phyloP scores from a whole-genome alignment of 805 yeast species.

The Metschnikowia henanensis region DNA sequence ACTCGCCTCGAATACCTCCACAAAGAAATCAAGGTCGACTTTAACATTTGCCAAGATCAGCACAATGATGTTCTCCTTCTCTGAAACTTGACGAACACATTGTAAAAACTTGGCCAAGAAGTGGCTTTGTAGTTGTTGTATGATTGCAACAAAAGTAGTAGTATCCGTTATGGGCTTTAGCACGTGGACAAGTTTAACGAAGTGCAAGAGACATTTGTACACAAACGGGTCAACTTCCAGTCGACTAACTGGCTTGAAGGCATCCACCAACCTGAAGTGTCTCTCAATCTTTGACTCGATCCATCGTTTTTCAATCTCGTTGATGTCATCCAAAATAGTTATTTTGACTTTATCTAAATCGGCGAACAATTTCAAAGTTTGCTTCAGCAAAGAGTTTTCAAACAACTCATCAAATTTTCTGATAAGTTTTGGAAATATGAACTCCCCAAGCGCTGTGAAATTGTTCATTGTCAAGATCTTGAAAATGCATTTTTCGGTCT shows the following conservation, averaged over 20 bases:
- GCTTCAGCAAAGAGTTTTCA: conserved; percentile 35
- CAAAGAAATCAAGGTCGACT: conserved; percentile 38
- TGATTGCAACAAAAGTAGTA: conserved; percentile 34
- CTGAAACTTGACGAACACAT: conserved; percentile 26
- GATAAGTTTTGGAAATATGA: conserved; percentile 32
- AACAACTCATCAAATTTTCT: conserved; percentile 34
- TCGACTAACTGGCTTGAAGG: conserved; percentile 37
- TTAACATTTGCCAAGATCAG: conserved; percentile 29
- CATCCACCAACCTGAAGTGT: conserved; percentile 22
- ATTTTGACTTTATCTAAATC: conserved; percentile 42
- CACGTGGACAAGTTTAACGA: conserved; percentile 39
- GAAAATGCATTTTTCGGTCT: conserved; percentile 29
- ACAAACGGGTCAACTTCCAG: conserved; percentile 37
- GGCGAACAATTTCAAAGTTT: conserved; percentile 39
- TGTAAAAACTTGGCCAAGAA: conserved; percentile 35
- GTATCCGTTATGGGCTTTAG: conserved; percentile 41
- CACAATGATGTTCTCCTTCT: conserved; percentile 17
- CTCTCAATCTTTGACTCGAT: conserved; percentile 28
- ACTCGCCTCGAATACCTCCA: conserved; percentile 39
- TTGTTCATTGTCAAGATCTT: conserved; percentile 46
- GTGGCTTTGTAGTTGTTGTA: conserved; percentile 39
- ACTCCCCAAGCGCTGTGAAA: conserved; percentile 35
- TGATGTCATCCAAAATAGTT: conserved; percentile 41
- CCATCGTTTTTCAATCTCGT: conserved; percentile 36
- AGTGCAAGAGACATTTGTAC: conserved; percentile 39